Percentiles rank a stretch among this genome's conserved stretches.
These are phyloP conservation scores for Leccinum fibrillosum DNA, from an alignment of 768 basidiomycete genomes.

Conservation along the genomic window DNA sequence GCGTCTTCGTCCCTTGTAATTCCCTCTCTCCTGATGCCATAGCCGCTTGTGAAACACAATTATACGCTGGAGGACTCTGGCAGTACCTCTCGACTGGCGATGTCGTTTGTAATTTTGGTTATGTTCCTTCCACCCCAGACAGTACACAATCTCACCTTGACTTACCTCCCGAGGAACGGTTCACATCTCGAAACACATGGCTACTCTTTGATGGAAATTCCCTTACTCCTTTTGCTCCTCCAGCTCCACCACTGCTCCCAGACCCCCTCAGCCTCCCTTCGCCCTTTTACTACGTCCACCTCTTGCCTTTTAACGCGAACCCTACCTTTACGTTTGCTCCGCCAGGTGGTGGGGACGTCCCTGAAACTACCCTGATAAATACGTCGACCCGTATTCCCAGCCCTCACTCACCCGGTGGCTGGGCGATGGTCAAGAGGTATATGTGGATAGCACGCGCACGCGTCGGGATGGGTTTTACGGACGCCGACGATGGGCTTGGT, in stretches of 20 bases:
- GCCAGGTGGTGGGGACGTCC: conserved; percentile 33
- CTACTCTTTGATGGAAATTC: conserved; percentile 66
- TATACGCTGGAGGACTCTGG: conserved; percentile 69
- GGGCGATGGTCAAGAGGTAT: conserved; percentile 56
- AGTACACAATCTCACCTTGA: conserved; percentile 25
- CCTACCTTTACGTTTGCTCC: conserved; percentile 28
- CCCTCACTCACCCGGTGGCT: conserved; percentile 58
- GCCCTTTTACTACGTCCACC: conserved; percentile 74
- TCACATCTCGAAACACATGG: conserved; percentile 47
- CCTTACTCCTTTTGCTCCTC: conserved; percentile 61
- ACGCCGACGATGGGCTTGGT: conserved; percentile 42
- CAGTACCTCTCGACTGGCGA: conserved; percentile 73
- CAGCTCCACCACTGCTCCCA: conserved; percentile 46
- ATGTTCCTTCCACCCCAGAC: conserved; percentile 48
- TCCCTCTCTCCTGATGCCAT: conserved; percentile 45
- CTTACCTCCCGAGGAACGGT: conserved; percentile 17
- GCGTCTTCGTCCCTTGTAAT: conserved; percentile 72
- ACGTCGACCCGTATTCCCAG: conserved; percentile 44
- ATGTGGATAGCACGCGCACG: conserved; percentile 62
- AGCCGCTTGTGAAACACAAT: conserved; percentile 62
- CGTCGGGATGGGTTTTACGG: conserved; percentile 36
- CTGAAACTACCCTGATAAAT: conserved; percentile 47
- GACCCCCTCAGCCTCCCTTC: conserved; percentile 66
- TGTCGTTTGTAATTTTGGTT: conserved; percentile 78
- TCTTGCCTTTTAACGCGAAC: conserved; percentile 40